phyloP scores from a whole-genome alignment of 2,329 filamentous ascomycete species.

The Monosporascus sp. region DNA sequence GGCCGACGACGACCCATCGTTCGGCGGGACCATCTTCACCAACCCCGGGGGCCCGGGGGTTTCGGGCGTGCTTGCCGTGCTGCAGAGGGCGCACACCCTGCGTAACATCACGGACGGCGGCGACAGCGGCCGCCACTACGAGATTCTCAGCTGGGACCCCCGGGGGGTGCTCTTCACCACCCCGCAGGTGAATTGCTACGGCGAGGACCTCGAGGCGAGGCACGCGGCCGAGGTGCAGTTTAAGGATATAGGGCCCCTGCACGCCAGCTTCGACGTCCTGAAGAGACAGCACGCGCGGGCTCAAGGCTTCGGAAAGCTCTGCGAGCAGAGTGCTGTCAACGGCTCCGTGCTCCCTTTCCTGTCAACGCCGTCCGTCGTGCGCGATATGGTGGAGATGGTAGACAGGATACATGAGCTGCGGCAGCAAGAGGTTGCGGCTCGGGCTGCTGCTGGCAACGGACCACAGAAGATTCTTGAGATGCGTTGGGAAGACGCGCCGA shows the following conservation, averaged over 20 bases:
- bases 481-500: conserved; percentile 1
- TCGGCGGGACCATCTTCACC: conserved; percentile 37
- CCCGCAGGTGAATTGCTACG: conserved; percentile 36
- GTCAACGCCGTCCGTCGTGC: conserved; percentile 33
- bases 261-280: conserved; percentile 14
- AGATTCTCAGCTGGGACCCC: conserved; percentile 41
- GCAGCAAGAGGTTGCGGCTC: not conserved
- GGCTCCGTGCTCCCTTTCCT: conserved; percentile 29
- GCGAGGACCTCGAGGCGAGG: conserved; percentile 23
- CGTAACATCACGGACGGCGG: conserved; percentile 19
- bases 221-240: conserved; percentile 19
- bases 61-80: conserved; percentile 31
- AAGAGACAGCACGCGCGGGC: conserved; percentile 22
- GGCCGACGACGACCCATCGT: conserved; percentile 30
- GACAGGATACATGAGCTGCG: conserved; percentile 34
- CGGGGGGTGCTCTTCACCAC: conserved; percentile 34
- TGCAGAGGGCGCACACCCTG: conserved; percentile 21
- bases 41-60: conserved; percentile 43
- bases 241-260: conserved; percentile 25
- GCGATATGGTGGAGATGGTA: conserved; percentile 42
- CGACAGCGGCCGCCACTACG: conserved; percentile 29
- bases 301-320: conserved; percentile 25
- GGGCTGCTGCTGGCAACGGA: not conserved
- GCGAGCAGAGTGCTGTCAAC: conserved; percentile 17
- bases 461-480: not conserved